Conservation (phyloP, 768 basidiomycete genomes). For the Thelephora aurantiotincta region DNA sequence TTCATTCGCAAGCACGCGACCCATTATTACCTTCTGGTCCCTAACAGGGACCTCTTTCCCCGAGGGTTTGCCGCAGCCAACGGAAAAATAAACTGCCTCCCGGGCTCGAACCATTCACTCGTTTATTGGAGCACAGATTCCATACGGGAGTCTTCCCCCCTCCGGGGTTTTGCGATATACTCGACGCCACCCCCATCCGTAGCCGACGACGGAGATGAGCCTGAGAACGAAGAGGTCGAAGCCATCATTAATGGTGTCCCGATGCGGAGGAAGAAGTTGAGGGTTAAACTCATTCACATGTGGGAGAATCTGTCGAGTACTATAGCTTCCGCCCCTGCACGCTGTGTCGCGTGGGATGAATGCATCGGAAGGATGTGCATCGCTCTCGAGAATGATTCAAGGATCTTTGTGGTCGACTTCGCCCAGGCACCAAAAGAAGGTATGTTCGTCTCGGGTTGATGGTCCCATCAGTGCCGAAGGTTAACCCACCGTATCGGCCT, state of each 20-base stretch:
- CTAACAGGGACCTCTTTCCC: neutral
- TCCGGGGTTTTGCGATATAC: neutral
- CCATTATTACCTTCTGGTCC: neutral
- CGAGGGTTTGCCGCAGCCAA: neutral
- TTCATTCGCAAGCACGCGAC: neutral
- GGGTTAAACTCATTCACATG: constrained; percentile 6
- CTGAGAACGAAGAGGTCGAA: neutral
- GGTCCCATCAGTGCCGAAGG: too few species aligned
- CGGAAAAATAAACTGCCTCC: neutral
- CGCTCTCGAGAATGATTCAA: constrained; percentile 24
- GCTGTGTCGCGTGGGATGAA: constrained; percentile 54
- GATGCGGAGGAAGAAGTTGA: neutral
- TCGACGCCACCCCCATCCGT: constrained; percentile 2
- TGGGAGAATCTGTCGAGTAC: constrained; percentile 5
- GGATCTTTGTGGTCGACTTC: constrained; percentile 36
- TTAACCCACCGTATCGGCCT: neutral
- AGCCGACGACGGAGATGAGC: neutral
- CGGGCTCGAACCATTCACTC: neutral
- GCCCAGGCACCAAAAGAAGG: constrained; percentile 22
- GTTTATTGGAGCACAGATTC: neutral
- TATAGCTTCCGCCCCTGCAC: constrained; percentile 16
- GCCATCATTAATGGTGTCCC: neutral
- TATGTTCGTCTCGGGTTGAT: constrained; percentile 7
- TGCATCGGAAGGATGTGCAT: constrained; percentile 44
- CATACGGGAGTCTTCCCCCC: neutral